Evolutionary conservation across 2,329 filamentous ascomycete genomes (phyloP).

Genomic region (Colletotrichum sp.): DNA sequence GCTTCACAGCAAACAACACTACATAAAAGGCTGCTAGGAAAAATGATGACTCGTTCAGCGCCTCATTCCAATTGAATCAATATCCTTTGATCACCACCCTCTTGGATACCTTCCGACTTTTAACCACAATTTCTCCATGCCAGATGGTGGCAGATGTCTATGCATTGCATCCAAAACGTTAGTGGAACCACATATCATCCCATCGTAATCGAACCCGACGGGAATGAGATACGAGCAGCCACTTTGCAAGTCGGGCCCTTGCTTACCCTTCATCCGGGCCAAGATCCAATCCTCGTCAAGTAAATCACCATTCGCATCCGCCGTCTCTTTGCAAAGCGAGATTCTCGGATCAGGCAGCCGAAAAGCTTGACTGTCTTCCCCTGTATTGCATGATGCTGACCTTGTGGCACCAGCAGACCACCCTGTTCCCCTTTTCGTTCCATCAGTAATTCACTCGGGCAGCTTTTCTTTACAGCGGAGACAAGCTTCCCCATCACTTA

Average conservation of each 20-base stretch:
- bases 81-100: too few relatives aligned
- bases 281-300: not conserved
- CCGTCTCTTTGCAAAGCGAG: not conserved
- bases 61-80: too few relatives aligned
- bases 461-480: not conserved
- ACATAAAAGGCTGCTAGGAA: too few relatives aligned
- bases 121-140: too few relatives aligned
- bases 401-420: not conserved
- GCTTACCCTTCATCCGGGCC: not conserved
- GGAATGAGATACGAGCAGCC: not conserved
- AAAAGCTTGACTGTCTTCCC: not conserved
- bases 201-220: too few relatives aligned
- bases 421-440: not conserved
- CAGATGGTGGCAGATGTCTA: fast-evolving
- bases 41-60: too few relatives aligned
- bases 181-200: too few relatives aligned
- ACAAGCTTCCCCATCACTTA: not conserved
- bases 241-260: not conserved
- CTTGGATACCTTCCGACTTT: too few relatives aligned
- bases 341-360: not conserved
- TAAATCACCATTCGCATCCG: not conserved
- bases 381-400: not conserved
- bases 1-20: too few relatives aligned
- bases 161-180: fast-evolving
- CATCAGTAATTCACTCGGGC: not conserved